Evolutionary conservation across 371 early-diverging fungal species (phyloP).

Genomic region (Mortierella sp.): DNA sequence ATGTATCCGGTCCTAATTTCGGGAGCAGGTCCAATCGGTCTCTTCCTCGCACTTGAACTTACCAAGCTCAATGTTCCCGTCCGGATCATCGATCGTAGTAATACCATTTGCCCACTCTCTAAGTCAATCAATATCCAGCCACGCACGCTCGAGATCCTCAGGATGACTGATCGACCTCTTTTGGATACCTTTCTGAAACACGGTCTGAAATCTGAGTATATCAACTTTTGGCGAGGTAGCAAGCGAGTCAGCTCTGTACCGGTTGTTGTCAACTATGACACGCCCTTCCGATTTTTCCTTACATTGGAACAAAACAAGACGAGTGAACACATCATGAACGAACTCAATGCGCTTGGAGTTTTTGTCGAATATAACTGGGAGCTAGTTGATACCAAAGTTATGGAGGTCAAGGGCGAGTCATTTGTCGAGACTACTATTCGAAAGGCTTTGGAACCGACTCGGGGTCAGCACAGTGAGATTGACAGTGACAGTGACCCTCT

Average conservation of each 20-base stretch:
- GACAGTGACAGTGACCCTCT: no score
- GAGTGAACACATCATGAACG: constrained; percentile 27
- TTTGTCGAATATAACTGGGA: constrained; percentile 44
- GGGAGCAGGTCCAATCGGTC: constrained; percentile 51
- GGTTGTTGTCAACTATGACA: not conserved
- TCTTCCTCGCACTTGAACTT: constrained; percentile 35
- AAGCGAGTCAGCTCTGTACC: constrained; percentile 4
- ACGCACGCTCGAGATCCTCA: constrained; percentile 32
- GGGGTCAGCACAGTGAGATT: no score
- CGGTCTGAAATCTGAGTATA: not conserved
- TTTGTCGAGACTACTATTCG: not conserved
- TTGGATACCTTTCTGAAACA: constrained; percentile 20
- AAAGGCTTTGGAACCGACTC: not conserved
- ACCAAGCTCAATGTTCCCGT: constrained; percentile 36
- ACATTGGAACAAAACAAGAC: constrained; percentile 31
- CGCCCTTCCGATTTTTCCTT: constrained; percentile 21
- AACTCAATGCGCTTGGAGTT: constrained; percentile 24
- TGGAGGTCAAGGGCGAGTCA: not conserved
- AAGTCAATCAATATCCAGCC: constrained; percentile 30
- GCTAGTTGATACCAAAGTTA: constrained; percentile 24
- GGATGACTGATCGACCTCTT: not conserved
- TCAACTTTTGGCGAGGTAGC: constrained; percentile 13
- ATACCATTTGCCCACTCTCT: constrained; percentile 16
- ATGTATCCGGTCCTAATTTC: constrained; percentile 42
- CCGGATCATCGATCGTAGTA: constrained; percentile 32